These are phyloP conservation scores for Phytophthora vignae DNA, from an alignment of 352 stramenopile species.

Conservation along the genomic window DNA sequence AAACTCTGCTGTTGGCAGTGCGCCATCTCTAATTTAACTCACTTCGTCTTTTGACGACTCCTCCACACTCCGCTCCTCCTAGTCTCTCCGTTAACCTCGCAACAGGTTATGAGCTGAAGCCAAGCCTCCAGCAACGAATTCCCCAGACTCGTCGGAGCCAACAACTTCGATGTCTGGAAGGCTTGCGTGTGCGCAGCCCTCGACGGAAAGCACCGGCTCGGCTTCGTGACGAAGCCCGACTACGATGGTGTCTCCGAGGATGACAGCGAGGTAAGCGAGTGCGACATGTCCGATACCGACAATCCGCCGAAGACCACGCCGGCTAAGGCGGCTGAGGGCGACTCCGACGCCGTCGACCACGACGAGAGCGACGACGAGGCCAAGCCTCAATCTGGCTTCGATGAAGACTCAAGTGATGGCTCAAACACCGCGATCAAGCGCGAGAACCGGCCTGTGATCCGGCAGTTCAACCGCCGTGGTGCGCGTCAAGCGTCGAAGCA, in stretches of 20 bases:
- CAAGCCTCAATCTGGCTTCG: neutral
- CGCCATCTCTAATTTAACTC: too few relatives aligned
- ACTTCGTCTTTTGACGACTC: too few relatives aligned
- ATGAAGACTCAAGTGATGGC: neutral
- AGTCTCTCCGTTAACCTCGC: too few relatives aligned
- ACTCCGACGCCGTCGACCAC: neutral
- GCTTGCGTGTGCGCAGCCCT: slow-evolving; percentile 4
- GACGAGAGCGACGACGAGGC: neutral
- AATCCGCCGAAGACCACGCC: neutral
- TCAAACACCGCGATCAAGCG: neutral
- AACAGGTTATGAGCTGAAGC: slow-evolving; percentile 21
- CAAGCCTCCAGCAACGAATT: slow-evolving; percentile 20
- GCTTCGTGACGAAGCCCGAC: neutral
- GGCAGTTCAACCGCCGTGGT: neutral
- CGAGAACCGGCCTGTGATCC: neutral
- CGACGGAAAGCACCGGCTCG: slow-evolving; percentile 13
- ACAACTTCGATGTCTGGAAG: slow-evolving; percentile 16
- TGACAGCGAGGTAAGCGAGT: neutral
- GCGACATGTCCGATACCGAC: neutral
- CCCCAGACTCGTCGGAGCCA: slow-evolving; percentile 4
- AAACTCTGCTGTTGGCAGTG: too few relatives aligned
- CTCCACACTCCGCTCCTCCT: too few relatives aligned
- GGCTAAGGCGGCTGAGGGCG: neutral
- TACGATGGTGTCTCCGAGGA: slow-evolving; percentile 2
- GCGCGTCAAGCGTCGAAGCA: neutral